Base-by-base conservation (phyloP, 2,329 filamentous ascomycete genomes). In the Colletotrichum sp. region DNA sequence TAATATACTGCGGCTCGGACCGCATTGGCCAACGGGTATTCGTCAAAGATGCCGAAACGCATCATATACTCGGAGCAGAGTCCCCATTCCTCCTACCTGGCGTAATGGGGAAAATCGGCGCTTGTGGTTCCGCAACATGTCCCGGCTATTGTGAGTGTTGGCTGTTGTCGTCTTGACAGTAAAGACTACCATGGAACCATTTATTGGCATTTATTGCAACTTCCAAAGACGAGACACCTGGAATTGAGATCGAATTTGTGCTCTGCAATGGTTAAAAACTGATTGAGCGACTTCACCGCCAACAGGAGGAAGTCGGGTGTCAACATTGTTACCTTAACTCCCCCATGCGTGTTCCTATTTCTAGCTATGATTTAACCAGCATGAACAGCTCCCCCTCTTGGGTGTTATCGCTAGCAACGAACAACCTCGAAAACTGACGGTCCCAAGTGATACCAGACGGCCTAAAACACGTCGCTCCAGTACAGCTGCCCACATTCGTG, bases 1-100 rank as follows among this genome's bases (percentile, higher is more conserved):
- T 82, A 82, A 75, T 85, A 26, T 80, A 83, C 32, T 85, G 85
- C 71, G 83, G 82, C 0, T 78, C 82, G 12, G 79, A 84, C 72
- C 80, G 83, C 3, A 43, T 85, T 13, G 83, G 85, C 60, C 76
- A 81, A 9, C 74, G 85, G 9, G 57, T 84, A 3, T 80, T 86
- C 60, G 79, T 82, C 24, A 77, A 78, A 52, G 79, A 83, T 65
- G 68, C 67, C 18, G 67, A 66, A 7, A 71, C 77, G 7, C 79
- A 78, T 3, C 59, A 78, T 8, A 80, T 84, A 3, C 26, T 80
- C 36, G 82, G 83, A 0, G 76, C 85, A 21, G 82, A 86, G 71
- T 75, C 83, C 12, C 83, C 83, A 0, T 84, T 83, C 60, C 63
- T 85, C 26, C 74, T 82, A 48, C 81, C 82, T 2, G 82, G 79